Base-by-base conservation (phyloP, 768 basidiomycete genomes). In the Trametes meyenii region DNA sequence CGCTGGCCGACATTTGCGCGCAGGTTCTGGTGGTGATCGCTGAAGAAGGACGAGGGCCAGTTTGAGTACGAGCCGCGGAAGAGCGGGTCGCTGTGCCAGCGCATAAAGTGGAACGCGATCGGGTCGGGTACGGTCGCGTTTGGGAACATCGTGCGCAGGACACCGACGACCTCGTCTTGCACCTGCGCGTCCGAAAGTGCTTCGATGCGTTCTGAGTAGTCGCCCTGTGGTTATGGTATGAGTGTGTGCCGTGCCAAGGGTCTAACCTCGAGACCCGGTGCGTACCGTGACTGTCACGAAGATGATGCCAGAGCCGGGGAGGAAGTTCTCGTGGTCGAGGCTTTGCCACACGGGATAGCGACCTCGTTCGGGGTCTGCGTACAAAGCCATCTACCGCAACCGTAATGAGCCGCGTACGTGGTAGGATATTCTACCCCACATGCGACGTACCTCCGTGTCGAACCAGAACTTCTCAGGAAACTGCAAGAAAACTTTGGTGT, bases 311-410 rank as follows among this genome's bases (percentile, higher is more conserved):
- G 84, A 87, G 5, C 82, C 85, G 16, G 83, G 85, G 55, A 87
- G 77, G 70, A 87, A 89, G 48, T 78, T 75, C 1, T 73, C 62
- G 56, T 84, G 78, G 68, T 89, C 87, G 48, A 88, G 69, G 66
- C 79, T 83, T 66, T 88, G 87, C 87, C 87, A 88, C 6, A 88
- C 80, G 0, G 85, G 84, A 71, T 87, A 89, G 35, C 79, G 76
- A 6, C 87, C 87, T 21, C 86, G 79, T 58, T 84, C 77, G 17
- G 72, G 70, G 58, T 84, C 83, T 4, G 86, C 85, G 63, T 85
- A 87, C 6, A 87, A 67, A 8, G 77, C 85, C 73, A 83, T 80
- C 82, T 84, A 42, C 33, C 21, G 19, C 4, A 39, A 16, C 21
- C 5, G 14, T 2, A 12, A 38, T 39, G n/a, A 51, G 35, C 5